Conservation (phyloP, 73 alveolate genomes). For the Symbiodinium natans region DNA sequence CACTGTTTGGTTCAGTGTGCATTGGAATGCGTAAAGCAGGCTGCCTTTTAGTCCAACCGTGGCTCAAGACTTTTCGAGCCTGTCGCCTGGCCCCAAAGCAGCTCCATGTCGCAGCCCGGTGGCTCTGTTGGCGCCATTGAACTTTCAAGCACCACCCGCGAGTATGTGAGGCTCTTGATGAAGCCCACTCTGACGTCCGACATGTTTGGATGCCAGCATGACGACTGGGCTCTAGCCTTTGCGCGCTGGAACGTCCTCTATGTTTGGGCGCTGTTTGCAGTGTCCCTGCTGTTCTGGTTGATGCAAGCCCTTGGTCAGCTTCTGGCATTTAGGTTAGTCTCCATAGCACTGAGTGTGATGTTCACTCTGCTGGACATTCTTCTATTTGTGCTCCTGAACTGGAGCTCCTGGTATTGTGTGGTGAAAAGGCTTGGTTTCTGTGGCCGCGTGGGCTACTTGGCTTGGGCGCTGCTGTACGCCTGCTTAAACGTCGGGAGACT, state of each 20-base stretch:
- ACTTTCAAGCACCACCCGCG: neutral
- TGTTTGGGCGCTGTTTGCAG: slow-evolving; percentile 34
- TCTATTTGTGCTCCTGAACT: slow-evolving; percentile 15
- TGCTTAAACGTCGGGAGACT: slow-evolving; percentile 53
- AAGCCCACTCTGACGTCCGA: neutral
- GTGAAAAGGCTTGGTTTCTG: slow-evolving; percentile 60
- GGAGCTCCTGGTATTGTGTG: slow-evolving; percentile 64
- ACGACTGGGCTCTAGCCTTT: slow-evolving; percentile 1
- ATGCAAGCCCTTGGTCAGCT: slow-evolving; percentile 36
- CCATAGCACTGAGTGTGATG: neutral
- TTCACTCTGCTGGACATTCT: slow-evolving; percentile 1
- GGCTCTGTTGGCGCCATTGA: neutral
- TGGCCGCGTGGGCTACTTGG: slow-evolving; percentile 78
- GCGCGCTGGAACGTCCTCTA: slow-evolving; percentile 49
- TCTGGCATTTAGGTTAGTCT: neutral
- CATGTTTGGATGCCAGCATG: slow-evolving; percentile 3
- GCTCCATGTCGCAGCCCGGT: neutral
- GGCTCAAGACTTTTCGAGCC: too few relatives aligned
- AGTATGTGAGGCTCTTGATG: neutral
- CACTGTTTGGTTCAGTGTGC: neutral
- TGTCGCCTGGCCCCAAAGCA: too few relatives aligned
- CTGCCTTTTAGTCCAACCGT: too few relatives aligned
- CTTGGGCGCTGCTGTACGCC: slow-evolving; percentile 36
- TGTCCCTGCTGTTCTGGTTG: slow-evolving; percentile 28
- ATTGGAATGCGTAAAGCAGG: too few relatives aligned